Base-by-base conservation (phyloP, 129 eudicot species). In the Centaurea solstitialis region DNA sequence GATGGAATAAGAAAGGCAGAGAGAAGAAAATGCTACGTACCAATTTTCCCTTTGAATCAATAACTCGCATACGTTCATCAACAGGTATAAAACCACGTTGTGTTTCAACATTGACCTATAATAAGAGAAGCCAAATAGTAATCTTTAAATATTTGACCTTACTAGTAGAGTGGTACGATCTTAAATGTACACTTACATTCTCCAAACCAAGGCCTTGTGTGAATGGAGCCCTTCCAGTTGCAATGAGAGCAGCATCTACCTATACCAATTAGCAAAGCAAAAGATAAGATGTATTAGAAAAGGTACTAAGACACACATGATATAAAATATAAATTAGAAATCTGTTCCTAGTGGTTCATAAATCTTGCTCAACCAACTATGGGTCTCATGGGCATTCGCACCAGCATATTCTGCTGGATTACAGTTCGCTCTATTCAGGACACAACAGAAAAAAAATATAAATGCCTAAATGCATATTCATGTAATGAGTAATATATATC, bases 221-320 rank as follows among this genome's bases (percentile, higher is more conserved):
- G 73, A 87, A 93, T 76, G 98, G 99, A 74, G 98, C 97, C 84
- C 99, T 89, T 91, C 98, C 98, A 40, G 99, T 91, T 65, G 99
- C 99, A 91, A 96, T 96, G 53, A 96, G 91, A 68, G 99, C 98
- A 40, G 97, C 98, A 88, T 96, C 96, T 23, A 96, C 98, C 98
- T 94, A 92, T 68, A 84, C 72, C 35, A 18, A 65, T 22, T 79
- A 79, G 68, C 81, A 26, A 70, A 70, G 76, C 40, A 74, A 21
- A 72, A 33, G 21, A 18, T 65, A 72, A 78, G 76, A 30, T 43
- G 70, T 20, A 75, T 9, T 39, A 43, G 70, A 57, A 38, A 30
- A 50, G 3, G 24, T 23, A 75, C 20, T 22, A 43, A 79, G 45
- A 69, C 53, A 23, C 9, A 20, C 10, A 17, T n/a, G 43, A 73